Evolutionary conservation across 306 rosid genomes (phyloP).

Genomic region (Cicer yamashitae): DNA sequence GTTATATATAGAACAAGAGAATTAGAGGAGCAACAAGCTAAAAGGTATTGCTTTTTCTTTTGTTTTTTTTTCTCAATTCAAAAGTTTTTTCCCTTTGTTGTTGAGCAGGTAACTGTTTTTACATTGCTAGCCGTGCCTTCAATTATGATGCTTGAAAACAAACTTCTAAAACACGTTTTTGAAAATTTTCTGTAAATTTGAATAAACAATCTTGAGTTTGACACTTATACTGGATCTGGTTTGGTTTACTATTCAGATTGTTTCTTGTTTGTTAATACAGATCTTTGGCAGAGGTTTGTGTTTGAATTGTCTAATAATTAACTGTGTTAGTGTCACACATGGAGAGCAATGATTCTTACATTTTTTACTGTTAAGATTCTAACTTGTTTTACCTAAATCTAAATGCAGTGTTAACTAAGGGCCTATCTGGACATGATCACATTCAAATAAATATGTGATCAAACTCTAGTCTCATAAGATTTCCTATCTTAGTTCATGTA

Average conservation of each 20-base stretch:
- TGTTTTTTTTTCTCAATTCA: not conserved
- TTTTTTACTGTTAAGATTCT: not conserved
- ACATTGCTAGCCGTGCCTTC: not conserved
- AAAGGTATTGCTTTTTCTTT: conserved; percentile 56
- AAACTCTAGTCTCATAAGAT: not conserved
- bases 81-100: not conserved
- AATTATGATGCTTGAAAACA: not conserved
- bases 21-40: conserved; percentile 92
- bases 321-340: not conserved
- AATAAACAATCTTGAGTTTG: conserved; percentile 16
- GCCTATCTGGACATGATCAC: conserved; percentile 25
- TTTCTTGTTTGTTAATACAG: conserved; percentile 27
- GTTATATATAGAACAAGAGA: conserved; percentile 84
- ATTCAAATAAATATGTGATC: not conserved
- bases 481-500: not conserved
- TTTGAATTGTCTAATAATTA: not conserved
- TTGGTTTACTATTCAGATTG: conserved; percentile 17
- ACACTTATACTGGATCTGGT: conserved; percentile 23
- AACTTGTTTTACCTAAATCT: too few species aligned
- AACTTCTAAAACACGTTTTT: not conserved
- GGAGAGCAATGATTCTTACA: not conserved
- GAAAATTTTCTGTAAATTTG: conserved; percentile 26
- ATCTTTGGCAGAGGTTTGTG: conserved; percentile 28
- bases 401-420: not conserved
- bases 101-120: conserved; percentile 22